A percentile compares a stretch with the other conserved stretches of the same genome.
These are phyloP conservation scores for Eimeria falciformis DNA, from an alignment of 169 alveolate genomes.

Conservation along the genomic window DNA sequence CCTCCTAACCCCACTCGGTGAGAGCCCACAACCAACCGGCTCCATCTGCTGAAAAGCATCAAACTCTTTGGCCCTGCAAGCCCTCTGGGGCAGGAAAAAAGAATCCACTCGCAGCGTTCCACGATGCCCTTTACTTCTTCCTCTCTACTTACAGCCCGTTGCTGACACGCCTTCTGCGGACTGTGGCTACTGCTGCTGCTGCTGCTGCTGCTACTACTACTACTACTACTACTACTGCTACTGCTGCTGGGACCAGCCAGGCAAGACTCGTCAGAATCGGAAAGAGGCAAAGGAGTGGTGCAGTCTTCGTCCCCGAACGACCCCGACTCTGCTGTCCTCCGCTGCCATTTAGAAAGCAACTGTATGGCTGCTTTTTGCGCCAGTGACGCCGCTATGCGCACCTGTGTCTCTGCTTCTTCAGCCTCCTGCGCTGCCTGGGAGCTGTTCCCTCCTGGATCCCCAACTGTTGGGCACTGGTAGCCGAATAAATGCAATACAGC, in stretches of 20 bases:
- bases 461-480: background rate
- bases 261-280: slow-evolving; percentile 7
- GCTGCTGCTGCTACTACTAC: slow-evolving; percentile 29
- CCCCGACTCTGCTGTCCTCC: background rate
- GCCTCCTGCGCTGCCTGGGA: background rate
- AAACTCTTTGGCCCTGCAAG: slow-evolving; percentile 11
- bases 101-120: slow-evolving; percentile 59
- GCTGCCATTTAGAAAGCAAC: slow-evolving; percentile 67
- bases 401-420: background rate
- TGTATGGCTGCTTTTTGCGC: slow-evolving; percentile 56
- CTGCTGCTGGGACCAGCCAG: background rate
- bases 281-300: background rate
- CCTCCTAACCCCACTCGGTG: background rate
- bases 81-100: slow-evolving; percentile 66
- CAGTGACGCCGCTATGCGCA: slow-evolving; percentile 46
- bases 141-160: slow-evolving; percentile 11
- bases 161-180: background rate
- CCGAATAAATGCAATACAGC: slow-evolving; percentile 66
- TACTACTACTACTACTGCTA: slow-evolving; percentile 27
- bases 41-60: background rate
- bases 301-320: background rate
- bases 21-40: slow-evolving; percentile 1
- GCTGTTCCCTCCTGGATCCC: background rate
- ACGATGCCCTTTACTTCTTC: slow-evolving; percentile 41
- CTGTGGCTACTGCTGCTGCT: background rate